Evolutionary conservation across 176 grass and related monocot genomes (phyloP), one percentile per base, ranked within the genome.

Genomic region (Calamus simplicifolius): DNA sequence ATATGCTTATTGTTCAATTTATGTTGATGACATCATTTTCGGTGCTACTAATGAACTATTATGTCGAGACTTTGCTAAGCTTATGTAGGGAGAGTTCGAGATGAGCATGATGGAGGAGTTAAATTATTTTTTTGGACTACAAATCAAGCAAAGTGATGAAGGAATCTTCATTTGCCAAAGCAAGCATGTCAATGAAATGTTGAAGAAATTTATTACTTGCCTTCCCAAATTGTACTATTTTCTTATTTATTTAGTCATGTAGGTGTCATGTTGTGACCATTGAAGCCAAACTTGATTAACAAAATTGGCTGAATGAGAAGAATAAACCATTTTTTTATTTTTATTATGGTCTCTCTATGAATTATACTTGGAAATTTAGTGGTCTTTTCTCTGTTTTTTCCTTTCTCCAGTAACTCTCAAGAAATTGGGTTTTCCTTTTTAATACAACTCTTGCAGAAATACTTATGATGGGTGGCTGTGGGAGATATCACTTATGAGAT

Each of bases 271-370:
- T 71, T 71, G 67, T 81, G 51, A 96, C 81, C 5, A 63, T 82
- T 19, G 74, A 82, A 10, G 92, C 87, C 49, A 59, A 82, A 3
- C 86, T 96, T 16, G 3, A 17, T 19, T 96, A 87, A 81, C 92
- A 96, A 63, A 10, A 96, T 79, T 82, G 82, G 67, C 78, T 96
- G 17, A 96, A 80, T 26, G 2, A 74, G 7, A n/a, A n/a, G n/a
- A 96, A 90, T 52, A 96, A 90, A 49, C 71, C 87, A 69, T 96
- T 90, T 57, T 90, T 96, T 66, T 80, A 90, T 69, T 66, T 23
- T 96, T 96, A 83, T 62, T 80, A 96, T 67, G 92, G 92, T 16
- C 62, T 96, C 49, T 85, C 90, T 85, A 69, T 67, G 28, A 96
- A 96, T 66, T 96, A 96, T 62, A 73, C 80, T 49, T 96, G 87